These are phyloP conservation scores for Puccinia coronata DNA, from an alignment of 1,284 basidiomycete species.

Conservation along the genomic window DNA sequence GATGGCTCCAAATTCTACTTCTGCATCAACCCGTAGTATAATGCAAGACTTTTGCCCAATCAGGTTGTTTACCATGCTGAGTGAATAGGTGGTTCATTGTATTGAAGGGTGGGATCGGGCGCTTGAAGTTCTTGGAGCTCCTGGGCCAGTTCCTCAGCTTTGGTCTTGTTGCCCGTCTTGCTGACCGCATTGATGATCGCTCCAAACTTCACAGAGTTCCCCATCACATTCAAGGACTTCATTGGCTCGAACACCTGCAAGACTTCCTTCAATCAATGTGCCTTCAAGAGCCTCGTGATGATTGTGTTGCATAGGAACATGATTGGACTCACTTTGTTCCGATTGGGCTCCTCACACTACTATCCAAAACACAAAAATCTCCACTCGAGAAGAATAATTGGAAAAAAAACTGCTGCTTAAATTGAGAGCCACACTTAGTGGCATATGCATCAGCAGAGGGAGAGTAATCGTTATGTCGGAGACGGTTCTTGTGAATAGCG, in stretches of 20 bases:
- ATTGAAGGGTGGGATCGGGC: constrained; percentile 90
- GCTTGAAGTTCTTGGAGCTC: constrained; percentile 77
- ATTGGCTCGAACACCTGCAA: constrained; percentile 81
- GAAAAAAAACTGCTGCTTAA: constrained; percentile 54
- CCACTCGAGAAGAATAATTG: neutral
- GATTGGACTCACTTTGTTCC: constrained; percentile 71
- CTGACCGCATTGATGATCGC: constrained; percentile 88
- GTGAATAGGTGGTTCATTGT: constrained; percentile 99
- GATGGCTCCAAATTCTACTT: constrained; percentile 71
- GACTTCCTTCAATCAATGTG: constrained; percentile 82
- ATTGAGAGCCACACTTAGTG: constrained; percentile 77
- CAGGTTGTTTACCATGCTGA: constrained; percentile 71
- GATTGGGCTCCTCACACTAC: constrained; percentile 77
- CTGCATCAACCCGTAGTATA: constrained; percentile 73
- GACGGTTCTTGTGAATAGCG: constrained; percentile 74
- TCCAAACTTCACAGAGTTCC: constrained; percentile 89
- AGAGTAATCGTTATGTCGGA: constrained; percentile 72
- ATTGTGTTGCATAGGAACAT: constrained; percentile 91
- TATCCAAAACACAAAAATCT: constrained; percentile 53
- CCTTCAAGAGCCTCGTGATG: constrained; percentile 88
- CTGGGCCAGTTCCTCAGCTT: constrained; percentile 71
- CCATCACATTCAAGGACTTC: constrained; percentile 65
- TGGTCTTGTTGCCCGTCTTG: constrained; percentile 81
- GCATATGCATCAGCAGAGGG: constrained; percentile 88
- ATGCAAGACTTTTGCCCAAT: constrained; percentile 72